Evolutionary conservation across 1,139 yeast genomes (phyloP).

Genomic region (Yamadazyma diddensiae): DNA sequence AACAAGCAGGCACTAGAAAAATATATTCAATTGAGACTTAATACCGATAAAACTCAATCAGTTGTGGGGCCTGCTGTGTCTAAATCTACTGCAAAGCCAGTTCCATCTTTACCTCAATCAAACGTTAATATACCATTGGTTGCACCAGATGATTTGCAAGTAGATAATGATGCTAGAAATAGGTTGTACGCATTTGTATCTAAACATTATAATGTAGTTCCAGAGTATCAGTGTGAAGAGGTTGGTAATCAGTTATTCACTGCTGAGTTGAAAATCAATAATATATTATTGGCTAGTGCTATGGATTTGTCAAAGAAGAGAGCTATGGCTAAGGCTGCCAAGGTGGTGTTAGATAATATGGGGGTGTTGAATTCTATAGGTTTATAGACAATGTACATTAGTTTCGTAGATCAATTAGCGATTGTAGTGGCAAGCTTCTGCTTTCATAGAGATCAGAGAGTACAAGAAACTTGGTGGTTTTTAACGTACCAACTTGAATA

Average conservation of each 20-base stretch:
- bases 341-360: constrained; percentile 32
- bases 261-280: constrained; percentile 38
- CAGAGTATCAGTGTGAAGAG: constrained; percentile 38
- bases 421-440: no score
- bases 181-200: constrained; percentile 44
- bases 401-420: no score
- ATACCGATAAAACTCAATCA: constrained; percentile 49
- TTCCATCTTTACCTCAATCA: neutral
- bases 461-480: no score
- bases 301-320: constrained; percentile 42
- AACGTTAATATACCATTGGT: constrained; percentile 23
- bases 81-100: neutral
- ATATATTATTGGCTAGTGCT: constrained; percentile 35
- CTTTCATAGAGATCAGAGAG: no score
- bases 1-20: constrained; percentile 61
- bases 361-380: neutral
- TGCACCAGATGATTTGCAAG: constrained; percentile 21
- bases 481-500: no score
- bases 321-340: constrained; percentile 49
- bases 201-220: constrained; percentile 35
- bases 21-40: constrained; percentile 56
- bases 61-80: constrained; percentile 18
- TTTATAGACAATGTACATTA: no score
- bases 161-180: constrained; percentile 38
- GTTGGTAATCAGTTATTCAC: constrained; percentile 27